Evolutionary conservation across 495 filamentous ascomycete genomes (phyloP).

Genomic region (Friedmanniomyces simplex): DNA sequence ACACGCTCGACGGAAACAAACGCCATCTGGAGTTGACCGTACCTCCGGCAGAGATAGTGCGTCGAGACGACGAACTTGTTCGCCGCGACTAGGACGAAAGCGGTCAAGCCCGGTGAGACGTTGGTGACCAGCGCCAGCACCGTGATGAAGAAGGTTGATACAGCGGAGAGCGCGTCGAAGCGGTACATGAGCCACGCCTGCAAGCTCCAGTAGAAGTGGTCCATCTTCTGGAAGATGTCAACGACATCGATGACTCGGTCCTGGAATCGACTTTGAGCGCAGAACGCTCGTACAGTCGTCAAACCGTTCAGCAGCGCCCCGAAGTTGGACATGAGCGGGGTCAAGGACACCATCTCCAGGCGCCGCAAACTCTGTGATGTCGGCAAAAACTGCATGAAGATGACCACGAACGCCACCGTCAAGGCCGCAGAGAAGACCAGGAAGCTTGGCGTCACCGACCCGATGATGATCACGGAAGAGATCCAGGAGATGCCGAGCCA

Average conservation of each 20-base stretch:
- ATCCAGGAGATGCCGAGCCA: constrained; percentile 58
- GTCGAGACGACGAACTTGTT: constrained; percentile 56
- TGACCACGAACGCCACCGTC: constrained; percentile 49
- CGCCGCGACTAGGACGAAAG: constrained; percentile 60
- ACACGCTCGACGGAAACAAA: constrained; percentile 81
- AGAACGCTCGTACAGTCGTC: constrained; percentile 68
- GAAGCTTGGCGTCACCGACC: constrained; percentile 61
- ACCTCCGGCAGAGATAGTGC: constrained; percentile 60
- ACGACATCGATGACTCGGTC: constrained; percentile 61
- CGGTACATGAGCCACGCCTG: constrained; percentile 74
- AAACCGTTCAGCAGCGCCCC: constrained; percentile 68
- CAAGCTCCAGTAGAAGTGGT: constrained; percentile 84
- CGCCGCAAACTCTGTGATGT: constrained; percentile 71
- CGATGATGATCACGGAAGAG: constrained; percentile 62
- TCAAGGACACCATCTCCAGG: constrained; percentile 75
- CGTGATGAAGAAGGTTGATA: constrained; percentile 61
- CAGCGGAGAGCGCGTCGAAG: constrained; percentile 59
- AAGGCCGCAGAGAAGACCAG: constrained; percentile 58
- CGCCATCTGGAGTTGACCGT: constrained; percentile 78
- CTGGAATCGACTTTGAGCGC: constrained; percentile 64
- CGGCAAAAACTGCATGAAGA: constrained; percentile 66
- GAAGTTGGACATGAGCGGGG: constrained; percentile 76
- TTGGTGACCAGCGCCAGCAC: constrained; percentile 57
- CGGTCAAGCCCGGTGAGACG: constrained; percentile 60
- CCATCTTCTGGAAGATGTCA: constrained; percentile 81